Conservation (phyloP, 2,329 filamentous ascomycete genomes). For the Ceratocystis colombiana region DNA sequence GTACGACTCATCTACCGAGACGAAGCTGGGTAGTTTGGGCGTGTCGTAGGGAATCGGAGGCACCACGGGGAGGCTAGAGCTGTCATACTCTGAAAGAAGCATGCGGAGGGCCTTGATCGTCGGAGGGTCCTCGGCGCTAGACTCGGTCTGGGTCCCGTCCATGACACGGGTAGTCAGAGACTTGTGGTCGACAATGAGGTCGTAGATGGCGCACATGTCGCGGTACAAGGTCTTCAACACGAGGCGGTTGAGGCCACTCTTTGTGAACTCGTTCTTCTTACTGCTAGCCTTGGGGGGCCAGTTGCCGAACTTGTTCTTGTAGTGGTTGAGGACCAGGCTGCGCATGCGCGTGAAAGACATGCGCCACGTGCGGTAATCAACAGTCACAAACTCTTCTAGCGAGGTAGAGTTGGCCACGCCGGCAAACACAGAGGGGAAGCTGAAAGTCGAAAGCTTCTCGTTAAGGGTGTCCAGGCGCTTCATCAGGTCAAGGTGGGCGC, state of each 20-base stretch:
- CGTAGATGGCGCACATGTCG: conserved; percentile 79
- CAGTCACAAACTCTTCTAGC: conserved; percentile 60
- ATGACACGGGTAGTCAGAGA: conserved; percentile 68
- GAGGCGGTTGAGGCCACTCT: conserved; percentile 74
- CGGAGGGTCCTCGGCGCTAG: conserved; percentile 48
- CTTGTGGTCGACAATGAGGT: conserved; percentile 72
- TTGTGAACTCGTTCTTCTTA: conserved; percentile 83
- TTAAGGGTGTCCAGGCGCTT: conserved; percentile 62
- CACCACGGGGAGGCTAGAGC: conserved; percentile 76
- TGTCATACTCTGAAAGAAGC: conserved; percentile 78
- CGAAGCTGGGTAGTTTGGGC: conserved; percentile 63
- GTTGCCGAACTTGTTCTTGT: conserved; percentile 49
- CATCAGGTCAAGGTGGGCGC: conserved; percentile 69
- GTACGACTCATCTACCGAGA: conserved; percentile 54
- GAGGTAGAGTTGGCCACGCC: conserved; percentile 80
- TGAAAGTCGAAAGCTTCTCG: conserved; percentile 69
- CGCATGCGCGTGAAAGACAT: conserved; percentile 63
- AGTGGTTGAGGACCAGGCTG: conserved; percentile 59
- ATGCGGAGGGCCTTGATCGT: conserved; percentile 63
- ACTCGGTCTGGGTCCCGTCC: conserved; percentile 35
- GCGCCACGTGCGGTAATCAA: conserved; percentile 80
- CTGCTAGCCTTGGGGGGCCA: conserved; percentile 88
- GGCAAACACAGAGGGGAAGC: conserved; percentile 81
- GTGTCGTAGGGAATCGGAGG: conserved; percentile 87
- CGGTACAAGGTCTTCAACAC: conserved; percentile 74